Conservation (phyloP, 441 rosid species). For the Gossypium lobatum region DNA sequence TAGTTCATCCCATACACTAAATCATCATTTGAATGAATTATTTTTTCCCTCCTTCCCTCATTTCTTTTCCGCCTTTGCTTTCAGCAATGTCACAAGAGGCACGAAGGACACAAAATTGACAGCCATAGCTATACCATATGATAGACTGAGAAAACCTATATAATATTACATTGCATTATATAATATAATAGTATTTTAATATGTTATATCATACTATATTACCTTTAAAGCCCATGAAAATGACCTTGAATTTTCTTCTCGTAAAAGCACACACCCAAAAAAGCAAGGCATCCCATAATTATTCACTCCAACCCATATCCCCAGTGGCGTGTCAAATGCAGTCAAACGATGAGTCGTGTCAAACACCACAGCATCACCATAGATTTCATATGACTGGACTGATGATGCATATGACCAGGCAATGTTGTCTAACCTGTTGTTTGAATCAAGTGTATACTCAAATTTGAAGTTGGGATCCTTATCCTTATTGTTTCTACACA, state of each 20-base stretch:
- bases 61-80: not conserved
- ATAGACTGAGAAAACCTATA: slow-evolving; percentile 1
- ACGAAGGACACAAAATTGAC: not conserved
- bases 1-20: not conserved
- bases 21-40: slow-evolving; percentile 1
- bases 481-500: slow-evolving; percentile 88
- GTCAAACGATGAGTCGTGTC: slow-evolving; percentile 89
- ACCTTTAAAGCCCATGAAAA: slow-evolving; percentile 97
- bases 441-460: slow-evolving; percentile 64
- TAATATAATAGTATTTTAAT: no score
- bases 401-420: slow-evolving; percentile 98
- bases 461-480: slow-evolving; percentile 85
- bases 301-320: slow-evolving; percentile 90
- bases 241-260: slow-evolving; percentile 75
- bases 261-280: slow-evolving; percentile 81
- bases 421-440: slow-evolving; percentile 72
- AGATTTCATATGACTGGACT: slow-evolving; percentile 57
- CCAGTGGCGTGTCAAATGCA: slow-evolving; percentile 92
- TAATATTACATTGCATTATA: not conserved
- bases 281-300: slow-evolving; percentile 97
- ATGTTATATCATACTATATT: slow-evolving; percentile 14
- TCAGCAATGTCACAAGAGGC: not conserved
- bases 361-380: slow-evolving; percentile 93
- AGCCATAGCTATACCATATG: not conserved
- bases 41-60: not conserved